Base-by-base conservation (phyloP, 2,329 filamentous ascomycete species). In the Monilinia polystroma region DNA sequence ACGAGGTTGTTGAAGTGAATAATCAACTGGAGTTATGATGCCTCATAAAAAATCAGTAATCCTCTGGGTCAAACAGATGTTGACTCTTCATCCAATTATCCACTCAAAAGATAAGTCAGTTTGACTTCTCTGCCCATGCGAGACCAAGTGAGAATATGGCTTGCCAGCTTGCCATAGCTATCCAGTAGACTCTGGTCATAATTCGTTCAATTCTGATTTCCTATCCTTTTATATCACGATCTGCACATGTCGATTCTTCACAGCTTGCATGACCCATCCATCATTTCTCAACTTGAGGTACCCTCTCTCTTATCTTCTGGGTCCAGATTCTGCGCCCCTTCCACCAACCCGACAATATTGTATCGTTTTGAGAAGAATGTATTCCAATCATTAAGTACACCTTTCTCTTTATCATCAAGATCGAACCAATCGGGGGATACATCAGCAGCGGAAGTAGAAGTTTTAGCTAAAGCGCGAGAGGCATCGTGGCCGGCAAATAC, bases 341-440 rank as follows among this genome's bases (percentile, higher is more conserved):
- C 56, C 3, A 66, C 64, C 12, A 66, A 20, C 3, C 92, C 92
- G 57, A 96, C 87, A 63, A 98, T 85, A 74, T 97, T 98, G 81
- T 99, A 99, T 67, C 95, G 85, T 82, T 98, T 99, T 72, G 90
- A 92, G 80, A 99, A 99, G 80, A 96, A 99, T 2, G 90, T 96
- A 70, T 90, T 87, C 95, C 95, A 99, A 78, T 99, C 95, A 64
- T 94, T 85, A 69, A 99, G 81, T 3, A 90, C 89, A 35, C 86
- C 87, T 81, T 95, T 92, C 78, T 97, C 89, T 79, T 95, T 93
- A 29, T 96, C 93, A 18, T 84, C 82, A 63, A 99, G 82, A 74
- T 93, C 90, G 67, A 89, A 83, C 90, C 92, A 98, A 62, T 97
- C 90, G 2, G 95, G 81, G 43, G 81, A 81, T 71, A 92, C 94